phyloP scores from a whole-genome alignment of 495 filamentous ascomycete species.

The Aspergillus hancockii region DNA sequence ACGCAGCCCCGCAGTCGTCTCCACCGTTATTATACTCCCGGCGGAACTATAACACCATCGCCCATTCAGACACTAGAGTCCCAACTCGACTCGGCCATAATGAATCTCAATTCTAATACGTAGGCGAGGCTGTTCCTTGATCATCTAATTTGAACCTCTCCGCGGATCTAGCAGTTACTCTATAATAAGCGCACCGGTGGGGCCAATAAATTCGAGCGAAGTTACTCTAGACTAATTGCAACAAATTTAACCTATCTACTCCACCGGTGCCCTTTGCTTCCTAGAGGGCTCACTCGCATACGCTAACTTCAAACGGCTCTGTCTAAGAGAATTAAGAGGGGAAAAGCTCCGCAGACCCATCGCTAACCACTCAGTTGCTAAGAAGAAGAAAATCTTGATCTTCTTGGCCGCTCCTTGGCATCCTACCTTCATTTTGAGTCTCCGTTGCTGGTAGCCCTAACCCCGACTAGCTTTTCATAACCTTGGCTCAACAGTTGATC shows the following conservation, averaged over 20 bases:
- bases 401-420: conserved; percentile 23
- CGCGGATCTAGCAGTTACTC: background rate
- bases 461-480: background rate
- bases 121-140: conserved; percentile 7
- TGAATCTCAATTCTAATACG: background rate
- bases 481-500: background rate
- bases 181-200: conserved; percentile 1
- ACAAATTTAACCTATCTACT: too few species aligned
- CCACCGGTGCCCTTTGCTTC: background rate
- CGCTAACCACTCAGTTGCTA: background rate
- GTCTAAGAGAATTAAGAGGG: background rate
- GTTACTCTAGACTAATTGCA: background rate
- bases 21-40: conserved; percentile 6
- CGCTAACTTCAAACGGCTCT: background rate
- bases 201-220: background rate
- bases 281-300: background rate
- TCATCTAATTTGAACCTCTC: background rate
- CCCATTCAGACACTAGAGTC: background rate
- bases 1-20: conserved; percentile 6
- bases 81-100: background rate
- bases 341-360: conserved; percentile 3
- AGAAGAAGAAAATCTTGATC: conserved; percentile 19
- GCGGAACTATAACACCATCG: conserved; percentile 8
- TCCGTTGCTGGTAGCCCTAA: background rate
- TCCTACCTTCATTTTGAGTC: background rate